phyloP scores from a whole-genome alignment of 2,329 filamentous ascomycete genomes.

The Blastomyces silverae region DNA sequence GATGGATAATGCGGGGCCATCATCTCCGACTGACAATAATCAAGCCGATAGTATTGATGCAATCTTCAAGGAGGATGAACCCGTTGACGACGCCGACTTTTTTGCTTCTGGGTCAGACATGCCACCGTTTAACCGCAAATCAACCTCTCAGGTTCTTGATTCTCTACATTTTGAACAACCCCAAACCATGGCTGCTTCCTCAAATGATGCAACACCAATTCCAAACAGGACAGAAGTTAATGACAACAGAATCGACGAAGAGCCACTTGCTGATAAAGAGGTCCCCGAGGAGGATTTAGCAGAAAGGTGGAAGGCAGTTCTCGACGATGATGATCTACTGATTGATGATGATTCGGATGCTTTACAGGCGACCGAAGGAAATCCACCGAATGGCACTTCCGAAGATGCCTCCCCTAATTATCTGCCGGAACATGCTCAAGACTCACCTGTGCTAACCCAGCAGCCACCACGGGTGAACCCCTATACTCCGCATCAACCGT shows the following conservation, averaged over 20 bases:
- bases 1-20: slow-evolving; percentile 38
- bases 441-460: background rate
- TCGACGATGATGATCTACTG: slow-evolving; percentile 63
- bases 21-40: slow-evolving; percentile 25
- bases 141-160: slow-evolving; percentile 60
- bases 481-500: slow-evolving; percentile 48
- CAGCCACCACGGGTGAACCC: slow-evolving; percentile 29
- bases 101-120: slow-evolving; percentile 25
- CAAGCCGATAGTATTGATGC: slow-evolving; percentile 26
- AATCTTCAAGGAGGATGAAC: slow-evolving; percentile 37
- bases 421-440: background rate
- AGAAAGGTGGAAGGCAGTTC: slow-evolving; percentile 75
- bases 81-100: slow-evolving; percentile 34
- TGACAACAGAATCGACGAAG: slow-evolving; percentile 5
- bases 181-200: slow-evolving; percentile 20
- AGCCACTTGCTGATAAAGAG: slow-evolving; percentile 16
- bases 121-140: slow-evolving; percentile 56
- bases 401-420: background rate
- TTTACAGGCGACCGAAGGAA: background rate
- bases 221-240: background rate
- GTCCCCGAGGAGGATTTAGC: slow-evolving; percentile 57
- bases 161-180: slow-evolving; percentile 39
- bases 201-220: slow-evolving; percentile 4
- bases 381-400: slow-evolving; percentile 50
- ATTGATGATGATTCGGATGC: slow-evolving; percentile 62